phyloP scores from a whole-genome alignment of 495 filamentous ascomycete genomes.

The Penicillium ochrochloron region DNA sequence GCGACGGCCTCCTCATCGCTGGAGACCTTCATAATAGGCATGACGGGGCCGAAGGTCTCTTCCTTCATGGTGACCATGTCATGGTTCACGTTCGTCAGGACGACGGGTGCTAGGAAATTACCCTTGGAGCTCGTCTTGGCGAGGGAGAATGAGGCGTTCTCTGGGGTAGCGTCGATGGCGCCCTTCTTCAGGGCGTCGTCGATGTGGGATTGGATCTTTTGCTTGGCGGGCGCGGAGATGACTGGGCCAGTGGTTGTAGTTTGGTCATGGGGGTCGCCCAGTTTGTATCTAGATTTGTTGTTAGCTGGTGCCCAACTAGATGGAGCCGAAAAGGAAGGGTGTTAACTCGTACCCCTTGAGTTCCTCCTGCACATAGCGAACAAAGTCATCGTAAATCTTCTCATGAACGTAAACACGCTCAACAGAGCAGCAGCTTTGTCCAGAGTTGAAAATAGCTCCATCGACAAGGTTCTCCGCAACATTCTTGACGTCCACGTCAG shows the following conservation, averaged over 20 bases:
- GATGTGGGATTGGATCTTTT: slow-evolving; percentile 80
- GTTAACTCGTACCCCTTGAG: slow-evolving; percentile 51
- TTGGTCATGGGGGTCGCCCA: slow-evolving; percentile 82
- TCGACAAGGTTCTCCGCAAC: slow-evolving; percentile 93
- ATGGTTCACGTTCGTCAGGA: slow-evolving; percentile 82
- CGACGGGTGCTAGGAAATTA: slow-evolving; percentile 84
- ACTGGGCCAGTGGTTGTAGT: slow-evolving; percentile 87
- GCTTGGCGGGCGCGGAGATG: slow-evolving; percentile 70
- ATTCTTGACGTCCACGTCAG: slow-evolving; percentile 85
- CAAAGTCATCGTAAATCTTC: slow-evolving; percentile 79
- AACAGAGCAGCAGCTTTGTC: slow-evolving; percentile 93
- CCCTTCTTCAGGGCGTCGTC: slow-evolving; percentile 84
- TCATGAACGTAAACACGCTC: slow-evolving; percentile 93
- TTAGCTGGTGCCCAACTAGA: not conserved
- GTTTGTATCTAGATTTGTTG: slow-evolving; percentile 66
- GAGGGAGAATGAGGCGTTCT: slow-evolving; percentile 69
- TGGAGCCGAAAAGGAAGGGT: not conserved
- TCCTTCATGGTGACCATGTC: slow-evolving; percentile 90
- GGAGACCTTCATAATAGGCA: slow-evolving; percentile 91
- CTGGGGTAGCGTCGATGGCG: slow-evolving; percentile 80
- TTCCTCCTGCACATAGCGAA: slow-evolving; percentile 75
- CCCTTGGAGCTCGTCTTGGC: slow-evolving; percentile 66
- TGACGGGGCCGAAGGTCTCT: slow-evolving; percentile 94
- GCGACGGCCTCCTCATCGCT: slow-evolving; percentile 79
- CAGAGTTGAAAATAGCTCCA: slow-evolving; percentile 94